A percentile compares a stretch with the other conserved stretches of the same genome.
phyloP scores from a whole-genome alignment of 1,139 yeast genomes.

The Ogataea hybrid region DNA sequence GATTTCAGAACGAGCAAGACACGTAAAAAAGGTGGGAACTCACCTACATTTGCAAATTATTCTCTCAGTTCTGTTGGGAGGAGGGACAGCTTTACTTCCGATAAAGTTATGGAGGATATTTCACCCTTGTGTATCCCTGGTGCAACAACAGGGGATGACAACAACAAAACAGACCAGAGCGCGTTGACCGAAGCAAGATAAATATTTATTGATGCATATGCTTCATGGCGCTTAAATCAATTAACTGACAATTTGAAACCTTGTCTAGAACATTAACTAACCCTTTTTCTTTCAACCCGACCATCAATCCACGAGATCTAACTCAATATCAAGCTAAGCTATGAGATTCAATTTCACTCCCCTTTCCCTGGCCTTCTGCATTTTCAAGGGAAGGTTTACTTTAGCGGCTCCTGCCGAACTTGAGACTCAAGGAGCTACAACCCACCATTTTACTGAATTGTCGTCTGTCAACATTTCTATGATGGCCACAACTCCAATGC shows the following conservation, averaged over 20 bases:
- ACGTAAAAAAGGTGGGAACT: slow-evolving; percentile 22
- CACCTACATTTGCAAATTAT: slow-evolving; percentile 22
- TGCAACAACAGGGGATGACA: slow-evolving; percentile 2
- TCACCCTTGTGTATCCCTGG: slow-evolving; percentile 17
- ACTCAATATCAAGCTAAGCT: neutral
- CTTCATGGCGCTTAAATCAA: slow-evolving; percentile 7
- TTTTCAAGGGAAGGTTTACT: neutral
- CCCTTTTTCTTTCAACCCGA: neutral
- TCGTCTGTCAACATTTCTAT: slow-evolving; percentile 23
- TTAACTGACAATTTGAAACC: neutral
- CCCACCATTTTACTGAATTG: slow-evolving; percentile 17
- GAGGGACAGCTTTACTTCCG: slow-evolving; percentile 12
- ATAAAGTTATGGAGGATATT: slow-evolving; percentile 13
- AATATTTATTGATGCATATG: neutral
- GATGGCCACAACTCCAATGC: slow-evolving; percentile 49
- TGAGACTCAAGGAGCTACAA: slow-evolving; percentile 14
- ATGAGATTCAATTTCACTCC: neutral
- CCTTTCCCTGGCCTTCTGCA: neutral
- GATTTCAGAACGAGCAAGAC: slow-evolving; percentile 17
- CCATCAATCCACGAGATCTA: neutral
- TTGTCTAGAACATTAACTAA: neutral
- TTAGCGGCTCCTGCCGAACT: slow-evolving; percentile 11
- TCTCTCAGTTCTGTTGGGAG: slow-evolving; percentile 15
- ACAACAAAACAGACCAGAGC: slow-evolving; percentile 1
- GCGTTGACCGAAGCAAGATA: slow-evolving; percentile 4